Percentiles rank a stretch among this genome's conserved stretches.
Evolutionary conservation across 169 alveolate species (phyloP).

Genomic region (Cryptosporidium sp.): DNA sequence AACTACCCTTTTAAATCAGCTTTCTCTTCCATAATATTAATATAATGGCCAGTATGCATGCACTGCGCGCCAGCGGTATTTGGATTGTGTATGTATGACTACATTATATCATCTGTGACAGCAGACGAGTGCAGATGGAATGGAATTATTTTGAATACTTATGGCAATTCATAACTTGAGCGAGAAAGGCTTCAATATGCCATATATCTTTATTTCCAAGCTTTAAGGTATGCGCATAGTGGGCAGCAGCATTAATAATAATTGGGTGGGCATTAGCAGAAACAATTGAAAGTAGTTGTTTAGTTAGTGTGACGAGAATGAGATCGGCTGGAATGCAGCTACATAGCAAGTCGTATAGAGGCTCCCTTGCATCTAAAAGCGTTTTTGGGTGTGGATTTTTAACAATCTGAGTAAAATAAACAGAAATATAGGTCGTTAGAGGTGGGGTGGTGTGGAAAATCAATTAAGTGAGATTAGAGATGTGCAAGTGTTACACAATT

Average conservation of each 20-base stretch:
- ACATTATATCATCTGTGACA: not conserved
- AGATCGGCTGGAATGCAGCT: conserved; percentile 85
- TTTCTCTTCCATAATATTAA: not conserved
- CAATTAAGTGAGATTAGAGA: conserved; percentile 37
- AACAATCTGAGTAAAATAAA: conserved; percentile 8
- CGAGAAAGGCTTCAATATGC: conserved; percentile 87
- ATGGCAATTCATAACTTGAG: conserved; percentile 80
- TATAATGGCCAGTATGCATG: not conserved
- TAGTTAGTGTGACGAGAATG: conserved; percentile 78
- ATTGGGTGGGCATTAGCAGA: conserved; percentile 39
- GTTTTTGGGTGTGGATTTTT: conserved; percentile 66
- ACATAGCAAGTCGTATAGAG: conserved; percentile 82
- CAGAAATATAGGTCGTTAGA: not conserved
- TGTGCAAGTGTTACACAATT: conserved; percentile 57
- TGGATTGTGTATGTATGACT: not conserved
- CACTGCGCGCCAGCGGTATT: not conserved
- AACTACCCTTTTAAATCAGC: not conserved
- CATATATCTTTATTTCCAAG: conserved; percentile 84
- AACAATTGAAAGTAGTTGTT: conserved; percentile 73
- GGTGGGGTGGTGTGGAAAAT: conserved; percentile 41
- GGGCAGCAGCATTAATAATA: conserved; percentile 53
- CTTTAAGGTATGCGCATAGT: conserved; percentile 80
- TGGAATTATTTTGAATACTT: conserved; percentile 38
- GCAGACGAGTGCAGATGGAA: not conserved
- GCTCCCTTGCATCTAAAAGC: conserved; percentile 80